Evolutionary conservation across 306 rosid genomes (phyloP), one percentile per base, ranked within the genome.

Genomic region (Lathyrus tuberosus): DNA sequence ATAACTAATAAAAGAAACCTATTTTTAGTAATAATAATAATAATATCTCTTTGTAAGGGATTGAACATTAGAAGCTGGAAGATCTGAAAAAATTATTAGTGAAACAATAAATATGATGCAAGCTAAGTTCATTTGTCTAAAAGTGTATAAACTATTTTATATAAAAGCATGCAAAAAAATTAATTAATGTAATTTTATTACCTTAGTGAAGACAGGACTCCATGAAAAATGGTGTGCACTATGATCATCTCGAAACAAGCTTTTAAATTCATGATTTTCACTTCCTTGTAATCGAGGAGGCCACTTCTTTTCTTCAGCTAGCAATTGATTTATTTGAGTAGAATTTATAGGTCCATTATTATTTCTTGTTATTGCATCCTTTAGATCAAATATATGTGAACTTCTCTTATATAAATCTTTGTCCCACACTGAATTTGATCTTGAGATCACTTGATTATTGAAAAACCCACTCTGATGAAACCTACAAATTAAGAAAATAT

Each of bases 301-400:
- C 84, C 79, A 73, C 54, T 62, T 81, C 70, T 69, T 67, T 6
- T 70, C 81, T 65, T 79, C 74, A 38, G 53, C 66, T 69, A 83
- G 33, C 22, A 62, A 5, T 11, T 62, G 49, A 14, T 3, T 18
- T 62, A 62, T 28, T 18, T 70, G 67, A 67, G 54, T 70, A 60
- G 75, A 69, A 18, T 72, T 62, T 26, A 75, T 35, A 28, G 81
- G 58, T 3, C 33, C 84, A 40, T 13, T 30, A 59, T 15, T 61
- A 62, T 58, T 62, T 76, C 54, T 65, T 66, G 58, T 52, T 31
- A 64, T 60, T 68, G 68, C 76, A 59, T 73, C 68, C 61, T 77
- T 76, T 18, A 62, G 65, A 68, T 79, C 82, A 59, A 69, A 64
- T 63, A 72, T 7, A 43, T 76, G 76, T 28, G 87, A 83, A 22